A percentile compares a stretch with the other conserved stretches of the same genome.
These are phyloP conservation scores for Fraxinus anomala DNA, from an alignment of 257 asterid species.

Conservation along the genomic window DNA sequence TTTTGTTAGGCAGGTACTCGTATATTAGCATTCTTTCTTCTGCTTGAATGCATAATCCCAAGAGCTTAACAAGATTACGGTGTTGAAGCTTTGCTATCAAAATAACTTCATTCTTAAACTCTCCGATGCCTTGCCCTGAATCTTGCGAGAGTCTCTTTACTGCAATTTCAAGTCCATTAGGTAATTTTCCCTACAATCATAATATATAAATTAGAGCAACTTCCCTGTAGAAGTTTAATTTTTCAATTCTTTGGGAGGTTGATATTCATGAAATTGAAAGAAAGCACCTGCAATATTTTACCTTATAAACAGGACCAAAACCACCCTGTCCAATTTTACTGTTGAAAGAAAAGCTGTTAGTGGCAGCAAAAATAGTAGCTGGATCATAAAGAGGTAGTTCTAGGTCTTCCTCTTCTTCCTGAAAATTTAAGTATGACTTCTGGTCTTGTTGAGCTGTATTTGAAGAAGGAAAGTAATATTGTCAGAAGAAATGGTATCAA, in stretches of 20 bases:
- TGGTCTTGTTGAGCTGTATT: not conserved
- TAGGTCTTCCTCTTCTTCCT: not conserved
- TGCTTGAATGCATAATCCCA: conserved; percentile 44
- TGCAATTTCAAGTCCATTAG: conserved; percentile 34
- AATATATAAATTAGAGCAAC: not conserved
- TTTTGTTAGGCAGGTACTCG: conserved; percentile 45
- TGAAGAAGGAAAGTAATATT: not conserved
- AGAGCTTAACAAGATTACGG: conserved; percentile 47
- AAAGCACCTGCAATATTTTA: conserved; percentile 3
- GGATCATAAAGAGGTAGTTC: conserved; percentile 12
- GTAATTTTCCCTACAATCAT: not conserved
- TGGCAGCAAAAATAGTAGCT: conserved; percentile 30
- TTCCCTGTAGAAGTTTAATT: not conserved
- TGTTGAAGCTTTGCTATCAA: conserved; percentile 50
- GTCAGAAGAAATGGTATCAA: not conserved
- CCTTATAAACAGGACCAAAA: conserved; percentile 47
- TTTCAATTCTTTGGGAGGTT: not conserved
- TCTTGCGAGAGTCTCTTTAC: conserved; percentile 52
- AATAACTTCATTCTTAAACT: conserved; percentile 47
- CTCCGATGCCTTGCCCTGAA: conserved; percentile 51
- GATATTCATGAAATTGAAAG: not conserved
- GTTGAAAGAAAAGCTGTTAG: conserved; percentile 26
- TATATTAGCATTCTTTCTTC: conserved; percentile 46
- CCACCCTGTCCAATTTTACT: conserved; percentile 41
- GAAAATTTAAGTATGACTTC: not conserved